Base-by-base conservation (phyloP, 257 asterid genomes). In the Scutellaria minor region DNA sequence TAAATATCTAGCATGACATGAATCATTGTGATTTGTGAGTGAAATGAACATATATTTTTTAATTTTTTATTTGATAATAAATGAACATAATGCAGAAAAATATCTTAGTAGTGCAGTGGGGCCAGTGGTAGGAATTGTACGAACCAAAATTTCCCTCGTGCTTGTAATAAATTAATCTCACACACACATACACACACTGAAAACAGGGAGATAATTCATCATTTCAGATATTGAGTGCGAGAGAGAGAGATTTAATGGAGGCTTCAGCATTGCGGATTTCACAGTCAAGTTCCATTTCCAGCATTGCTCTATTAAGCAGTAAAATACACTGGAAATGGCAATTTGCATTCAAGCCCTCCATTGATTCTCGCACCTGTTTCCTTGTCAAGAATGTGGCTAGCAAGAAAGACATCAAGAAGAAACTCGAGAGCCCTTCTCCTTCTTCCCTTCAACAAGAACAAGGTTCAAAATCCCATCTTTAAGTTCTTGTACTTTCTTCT, bases 381-480 rank as follows among this genome's bases (percentile, higher is more conserved):
- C 10, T 45, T 27, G 85, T 83, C 14, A 74, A 62, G 78, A 85
- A 77, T 50, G 90, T 85, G 13, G 89, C 87, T 47, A 85, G 87
- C 58, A 59, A 77, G 79, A 84, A 76, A 10, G 80, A 68, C 55
- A 77, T 67, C 4, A 37, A 70, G 67, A 64, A 62, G 64, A 68
- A 55, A 52, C 47, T 62, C 0, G 73, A 70, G 50, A 84, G 71
- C 51, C 61, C 70, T 50, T 71, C 75, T 50, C 66, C 78, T 15
- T 37, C 78, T 15, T 37, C 80, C 37, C 12, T 70, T 58, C 70
- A 71, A 46, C 20, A 79, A 55, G 66, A 77, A 66, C 77, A 71
- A 76, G 75, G 80, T 80, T 37, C 48, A 1, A 64, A 54, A 13
- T 53, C 46, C 62, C 4, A 6, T 37, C 60, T 37, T 46, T 11